Base-by-base conservation (phyloP, 257 asterid genomes). In the Solanum tarijense region DNA sequence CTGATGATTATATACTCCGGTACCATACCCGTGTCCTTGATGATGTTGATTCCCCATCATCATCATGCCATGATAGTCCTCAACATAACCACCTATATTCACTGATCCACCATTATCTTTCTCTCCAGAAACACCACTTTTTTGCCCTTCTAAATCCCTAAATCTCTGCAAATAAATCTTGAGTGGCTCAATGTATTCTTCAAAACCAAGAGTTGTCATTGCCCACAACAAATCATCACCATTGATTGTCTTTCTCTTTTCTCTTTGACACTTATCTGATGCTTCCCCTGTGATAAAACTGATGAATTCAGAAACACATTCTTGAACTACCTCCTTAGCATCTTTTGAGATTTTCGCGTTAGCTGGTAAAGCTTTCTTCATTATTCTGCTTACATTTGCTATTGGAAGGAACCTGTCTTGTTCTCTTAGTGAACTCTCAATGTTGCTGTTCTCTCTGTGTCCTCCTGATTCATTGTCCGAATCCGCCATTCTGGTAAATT, bases 401-500 rank as follows among this genome's bases (percentile, higher is more conserved):
- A 94, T 94, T 23, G 96, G 96, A 2, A 94, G 94, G 89, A 94
- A 92, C 88, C 94, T 89, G 90, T 94, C 96, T 86, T 93, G 96
- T 84, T 94, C 96, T n/a, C 92, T 90, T 1, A 89, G 91, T 11
- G 94, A 93, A 65, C 74, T 83, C n/a, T 92, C 96, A 89, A 83
- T 78, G 86, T 74, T 91, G 73, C 89, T 86, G 87, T 87, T 75
- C 38, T 91, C 94, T 48, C 90, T 92, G 29, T 93, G 91, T 3
- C 97, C 98, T 55, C 98, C 98, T 23, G 98, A 95, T 89, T 95
- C 98, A 88, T 94, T 95, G 87, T 94, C 98, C 6, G 98, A 94
- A 90, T 95, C 98, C 32, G 95, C 98, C 98, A 95, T 94, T 52
- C 38, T 43, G 20, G 12, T 39, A 31, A 12, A n/a, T 78, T 14